These are phyloP conservation scores for Orbilia brochopaga DNA, from an alignment of 2,329 filamentous ascomycete genomes.

Conservation along the genomic window DNA sequence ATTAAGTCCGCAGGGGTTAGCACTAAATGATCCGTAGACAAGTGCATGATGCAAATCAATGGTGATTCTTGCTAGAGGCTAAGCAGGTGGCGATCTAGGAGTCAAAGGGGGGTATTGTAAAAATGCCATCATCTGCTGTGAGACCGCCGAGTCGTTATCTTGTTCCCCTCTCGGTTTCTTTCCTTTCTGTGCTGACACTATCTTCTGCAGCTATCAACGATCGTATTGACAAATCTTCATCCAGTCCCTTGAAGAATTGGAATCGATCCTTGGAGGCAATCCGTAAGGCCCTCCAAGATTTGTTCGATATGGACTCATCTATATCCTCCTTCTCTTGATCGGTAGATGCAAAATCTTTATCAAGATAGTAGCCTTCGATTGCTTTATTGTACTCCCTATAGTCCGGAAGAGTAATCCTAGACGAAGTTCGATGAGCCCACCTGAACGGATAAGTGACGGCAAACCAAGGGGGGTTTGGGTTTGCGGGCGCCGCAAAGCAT, in stretches of 20 bases:
- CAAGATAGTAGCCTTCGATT: slow-evolving; percentile 80
- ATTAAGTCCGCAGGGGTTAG: too few relatives aligned
- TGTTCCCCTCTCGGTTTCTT: slow-evolving; percentile 26
- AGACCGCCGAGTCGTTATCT: slow-evolving; percentile 4
- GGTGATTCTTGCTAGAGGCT: too few relatives aligned
- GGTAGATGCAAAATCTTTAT: slow-evolving; percentile 78
- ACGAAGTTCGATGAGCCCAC: slow-evolving; percentile 50
- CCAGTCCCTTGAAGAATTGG: slow-evolving; percentile 82
- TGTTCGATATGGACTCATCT: slow-evolving; percentile 72
- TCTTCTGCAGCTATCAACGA: slow-evolving; percentile 37
- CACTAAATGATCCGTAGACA: too few relatives aligned
- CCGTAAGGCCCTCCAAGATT: slow-evolving; percentile 86
- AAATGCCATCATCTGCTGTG: not conserved
- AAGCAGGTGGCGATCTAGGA: too few relatives aligned
- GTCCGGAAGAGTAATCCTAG: slow-evolving; percentile 71
- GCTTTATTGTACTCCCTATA: slow-evolving; percentile 73
- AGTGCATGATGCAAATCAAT: too few relatives aligned
- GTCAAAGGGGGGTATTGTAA: too few relatives aligned
- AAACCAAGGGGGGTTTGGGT: not conserved
- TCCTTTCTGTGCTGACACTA: slow-evolving; percentile 6
- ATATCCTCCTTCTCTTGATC: slow-evolving; percentile 65
- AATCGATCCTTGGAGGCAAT: slow-evolving; percentile 77
- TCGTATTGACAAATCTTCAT: slow-evolving; percentile 62
- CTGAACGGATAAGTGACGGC: slow-evolving; percentile 44
- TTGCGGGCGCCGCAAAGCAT: not conserved